Evolutionary conservation across 2,329 filamentous ascomycete species (phyloP).

Genomic region (Penicillium griseofulvum): DNA sequence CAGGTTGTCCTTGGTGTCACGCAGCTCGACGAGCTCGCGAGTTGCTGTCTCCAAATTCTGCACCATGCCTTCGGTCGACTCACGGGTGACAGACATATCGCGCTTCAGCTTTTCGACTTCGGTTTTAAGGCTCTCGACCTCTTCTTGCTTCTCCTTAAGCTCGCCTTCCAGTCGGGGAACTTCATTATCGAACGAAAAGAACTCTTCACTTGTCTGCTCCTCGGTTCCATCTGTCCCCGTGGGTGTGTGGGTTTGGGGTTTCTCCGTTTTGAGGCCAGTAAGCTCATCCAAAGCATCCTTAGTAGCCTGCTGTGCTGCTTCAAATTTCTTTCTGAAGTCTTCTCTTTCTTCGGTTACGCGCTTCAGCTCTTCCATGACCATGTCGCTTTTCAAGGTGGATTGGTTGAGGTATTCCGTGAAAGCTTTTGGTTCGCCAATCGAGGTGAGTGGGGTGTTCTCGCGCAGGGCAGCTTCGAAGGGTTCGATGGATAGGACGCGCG

Average conservation of each 20-base stretch:
- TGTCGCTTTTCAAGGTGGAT: slow-evolving; percentile 78
- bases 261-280: slow-evolving; percentile 50
- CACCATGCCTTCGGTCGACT: slow-evolving; percentile 66
- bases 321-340: slow-evolving; percentile 70
- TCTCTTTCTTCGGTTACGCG: slow-evolving; percentile 80
- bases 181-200: slow-evolving; percentile 92
- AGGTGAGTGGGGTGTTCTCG: slow-evolving; percentile 87
- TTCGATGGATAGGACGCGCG: slow-evolving; percentile 81
- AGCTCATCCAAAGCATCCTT: slow-evolving; percentile 64
- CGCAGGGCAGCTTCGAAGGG: slow-evolving; percentile 88
- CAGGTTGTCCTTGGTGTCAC: slow-evolving; percentile 52
- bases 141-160: slow-evolving; percentile 65
- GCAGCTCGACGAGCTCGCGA: slow-evolving; percentile 58
- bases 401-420: slow-evolving; percentile 89
- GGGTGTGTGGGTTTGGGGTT: slow-evolving; percentile 2
- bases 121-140: slow-evolving; percentile 67
- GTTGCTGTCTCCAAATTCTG: slow-evolving; percentile 66
- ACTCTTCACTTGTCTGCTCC: slow-evolving; percentile 59
- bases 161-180: slow-evolving; percentile 76
- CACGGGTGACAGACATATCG: slow-evolving; percentile 68
- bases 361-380: slow-evolving; percentile 93
- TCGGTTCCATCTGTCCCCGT: slow-evolving; percentile 16
- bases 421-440: slow-evolving; percentile 79
- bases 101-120: slow-evolving; percentile 67
- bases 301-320: slow-evolving; percentile 64